Evolutionary conservation across 768 basidiomycete genomes (phyloP), one percentile per base, ranked within the genome.

Genomic region (Leccinum rimulosum): DNA sequence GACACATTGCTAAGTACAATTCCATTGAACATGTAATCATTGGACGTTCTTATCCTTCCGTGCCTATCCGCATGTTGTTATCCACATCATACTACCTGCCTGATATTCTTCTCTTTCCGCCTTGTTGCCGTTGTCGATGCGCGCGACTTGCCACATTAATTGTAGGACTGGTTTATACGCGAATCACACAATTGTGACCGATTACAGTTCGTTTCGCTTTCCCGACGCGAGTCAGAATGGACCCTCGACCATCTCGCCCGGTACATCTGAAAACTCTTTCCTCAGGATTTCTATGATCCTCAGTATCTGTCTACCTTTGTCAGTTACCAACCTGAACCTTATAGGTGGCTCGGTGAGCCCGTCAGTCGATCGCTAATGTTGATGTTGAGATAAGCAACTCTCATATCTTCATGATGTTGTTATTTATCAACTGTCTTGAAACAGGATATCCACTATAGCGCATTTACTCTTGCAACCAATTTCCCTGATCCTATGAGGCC

Each of bases 271-370:
- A 40, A 28, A 19, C 45, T 3, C 3, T 38, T 22, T 30, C 19
- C n/a, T n/a, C 62, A 91, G 89, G 88, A 91, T 64, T 95, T 95
- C 71, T 89, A 86, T 82, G 92, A 94, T 72, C 89, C 88, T 0
- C 71, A 69, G 10, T 76, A 76, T 1, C 60, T 78, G 55, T 74
- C 76, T 15, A 82, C 84, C 61, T 95, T 95, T 67, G 79, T 84
- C 49, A 91, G 88, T 67, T 86, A 85, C 59, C 73, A 78, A 8
- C 75, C 81, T 31, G 91, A 86, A 59, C 70, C 87, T 1, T 70
- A 77, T 0, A 95, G 93, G 91, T 95, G 93, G 92, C 74, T 81
- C 35, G 94, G 94, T 28, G 93, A 94, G 71, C 92, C 93, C 17
- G 93, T 94, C 56, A 64, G 81, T 64, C 9, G 7, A 17, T 31